These are phyloP conservation scores for Styphnolobium japonicum DNA, from an alignment of 306 rosid species.

Conservation along the genomic window DNA sequence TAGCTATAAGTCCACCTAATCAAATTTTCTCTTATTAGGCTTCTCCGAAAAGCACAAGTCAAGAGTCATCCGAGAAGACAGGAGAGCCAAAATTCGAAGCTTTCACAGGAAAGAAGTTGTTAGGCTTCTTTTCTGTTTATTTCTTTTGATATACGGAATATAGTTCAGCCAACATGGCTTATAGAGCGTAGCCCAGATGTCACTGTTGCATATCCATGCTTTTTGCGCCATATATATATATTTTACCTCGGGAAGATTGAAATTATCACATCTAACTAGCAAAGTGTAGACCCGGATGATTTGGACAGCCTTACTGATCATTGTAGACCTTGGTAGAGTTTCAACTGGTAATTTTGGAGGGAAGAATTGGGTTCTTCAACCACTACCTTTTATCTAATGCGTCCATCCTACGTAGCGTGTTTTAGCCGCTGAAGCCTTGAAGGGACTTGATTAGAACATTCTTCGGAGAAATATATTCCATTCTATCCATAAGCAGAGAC, in stretches of 20 bases:
- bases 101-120: conserved; percentile 53
- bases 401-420: no score
- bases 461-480: no score
- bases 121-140: not conserved
- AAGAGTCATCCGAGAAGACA: conserved; percentile 29
- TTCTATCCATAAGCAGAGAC: no score
- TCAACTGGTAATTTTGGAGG: no score
- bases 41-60: conserved; percentile 14
- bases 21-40: conserved; percentile 17
- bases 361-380: no score
- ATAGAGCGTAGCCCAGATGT: not conserved
- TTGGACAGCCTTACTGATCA: not conserved
- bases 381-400: no score
- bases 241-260: not conserved
- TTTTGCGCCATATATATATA: not conserved
- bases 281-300: not conserved
- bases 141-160: not conserved
- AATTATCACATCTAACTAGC: not conserved
- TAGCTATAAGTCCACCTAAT: no score
- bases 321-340: no score
- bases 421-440: no score
- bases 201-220: not conserved
- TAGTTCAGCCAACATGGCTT: not conserved
- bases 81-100: conserved; percentile 50
- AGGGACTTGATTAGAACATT: no score